phyloP scores from a whole-genome alignment of 768 basidiomycete species.

The Tricholoma saponaceum region DNA sequence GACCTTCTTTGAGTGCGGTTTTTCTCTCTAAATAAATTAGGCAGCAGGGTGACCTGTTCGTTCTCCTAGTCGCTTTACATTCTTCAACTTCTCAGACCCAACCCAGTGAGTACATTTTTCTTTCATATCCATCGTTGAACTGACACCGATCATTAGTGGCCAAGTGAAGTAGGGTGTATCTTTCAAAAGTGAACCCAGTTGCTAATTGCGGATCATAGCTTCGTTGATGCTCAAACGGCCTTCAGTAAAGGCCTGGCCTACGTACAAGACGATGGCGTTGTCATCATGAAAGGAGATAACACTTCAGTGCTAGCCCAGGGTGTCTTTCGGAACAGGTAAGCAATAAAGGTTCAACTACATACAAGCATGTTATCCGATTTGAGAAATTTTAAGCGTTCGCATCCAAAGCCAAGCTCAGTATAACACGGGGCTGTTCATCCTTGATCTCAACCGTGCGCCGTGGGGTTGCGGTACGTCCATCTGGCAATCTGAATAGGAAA shows the following conservation, averaged over 20 bases:
- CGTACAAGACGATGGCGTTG: conserved; percentile 50
- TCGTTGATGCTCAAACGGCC: conserved; percentile 53
- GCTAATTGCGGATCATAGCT: conserved; percentile 20
- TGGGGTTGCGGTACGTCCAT: conserved; percentile 76
- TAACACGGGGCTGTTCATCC: conserved; percentile 77
- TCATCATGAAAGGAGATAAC: conserved; percentile 78
- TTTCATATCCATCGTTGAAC: conserved; percentile 12
- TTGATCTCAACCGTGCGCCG: conserved; percentile 81
- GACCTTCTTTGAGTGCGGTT: conserved; percentile 65
- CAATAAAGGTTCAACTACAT: neutral
- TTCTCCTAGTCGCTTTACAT: conserved; percentile 47
- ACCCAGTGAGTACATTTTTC: conserved; percentile 48
- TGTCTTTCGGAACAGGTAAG: conserved; percentile 57
- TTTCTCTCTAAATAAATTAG: neutral
- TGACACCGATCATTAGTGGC: conserved; percentile 42
- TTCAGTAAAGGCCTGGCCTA: conserved; percentile 52
- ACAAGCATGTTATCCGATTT: neutral
- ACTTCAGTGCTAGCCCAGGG: conserved; percentile 52
- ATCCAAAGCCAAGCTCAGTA: conserved; percentile 63
- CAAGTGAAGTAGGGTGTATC: conserved; percentile 54
- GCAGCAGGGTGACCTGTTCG: conserved; percentile 4
- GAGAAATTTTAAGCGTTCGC: conserved; percentile 49
- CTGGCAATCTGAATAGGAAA: neutral
- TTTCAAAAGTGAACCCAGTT: neutral
- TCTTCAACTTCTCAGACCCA: conserved; percentile 60